phyloP scores from a whole-genome alignment of 2,329 filamentous ascomycete genomes.

The Pseudocercospora vitis region DNA sequence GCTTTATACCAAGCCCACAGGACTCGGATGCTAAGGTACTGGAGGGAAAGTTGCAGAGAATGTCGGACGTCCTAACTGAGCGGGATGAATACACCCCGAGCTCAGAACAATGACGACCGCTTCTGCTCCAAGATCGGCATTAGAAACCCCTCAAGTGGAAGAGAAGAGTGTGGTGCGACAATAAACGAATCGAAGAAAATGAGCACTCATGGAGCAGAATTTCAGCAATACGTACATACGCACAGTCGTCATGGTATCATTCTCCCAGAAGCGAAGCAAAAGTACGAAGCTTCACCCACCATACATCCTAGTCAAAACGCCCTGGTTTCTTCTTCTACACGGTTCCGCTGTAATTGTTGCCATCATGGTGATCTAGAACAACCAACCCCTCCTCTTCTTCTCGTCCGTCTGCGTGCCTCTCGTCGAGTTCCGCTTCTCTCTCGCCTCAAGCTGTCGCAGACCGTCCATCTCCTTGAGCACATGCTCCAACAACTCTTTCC shows the following conservation, averaged over 20 bases:
- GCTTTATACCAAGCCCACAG: too few species aligned
- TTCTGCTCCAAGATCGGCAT: too few species aligned
- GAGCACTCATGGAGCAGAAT: slow-evolving; percentile 9
- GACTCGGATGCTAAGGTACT: too few species aligned
- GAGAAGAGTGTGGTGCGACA: too few species aligned
- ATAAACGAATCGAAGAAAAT: neutral
- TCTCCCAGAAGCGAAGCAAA: neutral
- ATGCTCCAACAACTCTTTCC: slow-evolving; percentile 89
- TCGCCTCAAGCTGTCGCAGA: slow-evolving; percentile 76
- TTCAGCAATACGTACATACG: neutral
- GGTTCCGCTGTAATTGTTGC: neutral
- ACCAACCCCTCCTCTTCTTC: slow-evolving; percentile 37
- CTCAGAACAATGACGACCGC: too few species aligned
- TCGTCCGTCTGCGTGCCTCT: slow-evolving; percentile 40
- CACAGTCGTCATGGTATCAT: slow-evolving; percentile 4
- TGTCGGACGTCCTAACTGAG: too few species aligned
- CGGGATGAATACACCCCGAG: too few species aligned
- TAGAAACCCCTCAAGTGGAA: too few species aligned
- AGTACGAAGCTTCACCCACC: neutral
- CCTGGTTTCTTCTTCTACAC: slow-evolving; percentile 5
- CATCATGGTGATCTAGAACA: slow-evolving; percentile 34
- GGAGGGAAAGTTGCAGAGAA: too few species aligned
- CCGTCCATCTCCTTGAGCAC: slow-evolving; percentile 96
- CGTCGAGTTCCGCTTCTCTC: slow-evolving; percentile 58
- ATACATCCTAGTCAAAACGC: slow-evolving; percentile 6